phyloP scores from a whole-genome alignment of 225 moss, liverwort and hornwort genomes.

The Bryum argenteum region DNA sequence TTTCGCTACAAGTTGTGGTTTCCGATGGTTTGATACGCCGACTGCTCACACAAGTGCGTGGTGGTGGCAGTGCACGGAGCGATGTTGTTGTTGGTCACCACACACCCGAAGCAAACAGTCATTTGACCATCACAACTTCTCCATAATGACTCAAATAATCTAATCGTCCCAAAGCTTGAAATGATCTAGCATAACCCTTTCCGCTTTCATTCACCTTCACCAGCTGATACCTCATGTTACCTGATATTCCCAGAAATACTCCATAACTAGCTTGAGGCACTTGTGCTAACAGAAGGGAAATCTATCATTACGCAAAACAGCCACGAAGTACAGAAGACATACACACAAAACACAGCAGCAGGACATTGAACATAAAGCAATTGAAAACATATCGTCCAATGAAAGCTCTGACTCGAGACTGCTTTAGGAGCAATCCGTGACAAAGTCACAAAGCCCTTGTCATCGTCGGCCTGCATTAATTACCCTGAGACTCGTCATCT shows the following conservation, averaged over 20 bases:
- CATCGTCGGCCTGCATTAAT: conserved; percentile 80
- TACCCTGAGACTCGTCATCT: conserved; percentile 76
- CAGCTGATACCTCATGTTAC: conserved; percentile 84
- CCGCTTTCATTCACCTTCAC: conserved; percentile 78
- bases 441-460: conserved; percentile 74
- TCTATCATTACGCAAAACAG: not conserved
- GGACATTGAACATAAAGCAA: not conserved
- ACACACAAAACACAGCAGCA: not conserved
- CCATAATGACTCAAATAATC: too few relatives aligned
- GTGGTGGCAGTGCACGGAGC: conserved; percentile 36
- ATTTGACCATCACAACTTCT: too few relatives aligned
- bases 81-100: conserved; percentile 40
- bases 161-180: conserved; percentile 81
- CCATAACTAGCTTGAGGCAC: conserved; percentile 90
- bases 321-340: not conserved
- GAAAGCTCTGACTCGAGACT: conserved; percentile 78
- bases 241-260: conserved; percentile 87
- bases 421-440: conserved; percentile 68
- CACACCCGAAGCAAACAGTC: too few relatives aligned
- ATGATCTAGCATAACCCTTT: conserved; percentile 86
- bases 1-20: too few relatives aligned
- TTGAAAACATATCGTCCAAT: conserved; percentile 76
- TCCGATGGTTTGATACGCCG: conserved; percentile 33
- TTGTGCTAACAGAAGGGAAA: conserved; percentile 81
- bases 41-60: conserved; percentile 48